Evolutionary conservation across 1,284 basidiomycete genomes (phyloP), one percentile per base, ranked within the genome.

Genomic region (Sanghuangporus baumii): DNA sequence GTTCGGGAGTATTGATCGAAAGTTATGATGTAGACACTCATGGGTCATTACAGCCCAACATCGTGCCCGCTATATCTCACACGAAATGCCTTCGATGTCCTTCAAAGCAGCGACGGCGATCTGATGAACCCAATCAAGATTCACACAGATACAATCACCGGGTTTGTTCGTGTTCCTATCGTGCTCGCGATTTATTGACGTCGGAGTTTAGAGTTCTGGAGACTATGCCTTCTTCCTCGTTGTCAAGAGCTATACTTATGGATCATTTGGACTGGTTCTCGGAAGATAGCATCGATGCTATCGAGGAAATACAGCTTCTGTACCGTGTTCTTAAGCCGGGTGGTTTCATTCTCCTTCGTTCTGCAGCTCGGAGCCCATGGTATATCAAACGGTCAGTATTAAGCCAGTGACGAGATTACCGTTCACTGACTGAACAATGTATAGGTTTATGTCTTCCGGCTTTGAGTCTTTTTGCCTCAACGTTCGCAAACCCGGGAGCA

Each of bases 221-320:
- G 18, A 84, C 84, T 26, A 75, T 90, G n/a, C 73, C 77, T 0
- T 72, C 77, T 52, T 76, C 74, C 54, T 82, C 80, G 16, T 74
- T 91, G 43, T 88, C 87, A 38, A 82, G 85, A 48, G 81, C 83
- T 9, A 82, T 93, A 62, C 79, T 91, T 60, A 93, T 94, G 91
- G 91, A 93, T 73, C 87, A 89, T 64, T 80, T 91, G 66, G 89
- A 91, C 69, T 90, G 86, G 89, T 91, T 90, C 71, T 74, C 81
- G 37, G 84, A 83, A 1, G 83, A 82, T 20, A 79, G 83, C 3
- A 71, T 75, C 61, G 86, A 86, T 60, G 81, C 83, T 16, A 82
- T 87, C 60, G 79, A 84, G 52, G 88, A 91, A 70, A 79, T 89
- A 31, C 69, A 74, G 9, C 83, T 89, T 70, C 80, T 92, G 57